Conservation (phyloP, 1,284 basidiomycete genomes). For the Xanthoconium separans region DNA sequence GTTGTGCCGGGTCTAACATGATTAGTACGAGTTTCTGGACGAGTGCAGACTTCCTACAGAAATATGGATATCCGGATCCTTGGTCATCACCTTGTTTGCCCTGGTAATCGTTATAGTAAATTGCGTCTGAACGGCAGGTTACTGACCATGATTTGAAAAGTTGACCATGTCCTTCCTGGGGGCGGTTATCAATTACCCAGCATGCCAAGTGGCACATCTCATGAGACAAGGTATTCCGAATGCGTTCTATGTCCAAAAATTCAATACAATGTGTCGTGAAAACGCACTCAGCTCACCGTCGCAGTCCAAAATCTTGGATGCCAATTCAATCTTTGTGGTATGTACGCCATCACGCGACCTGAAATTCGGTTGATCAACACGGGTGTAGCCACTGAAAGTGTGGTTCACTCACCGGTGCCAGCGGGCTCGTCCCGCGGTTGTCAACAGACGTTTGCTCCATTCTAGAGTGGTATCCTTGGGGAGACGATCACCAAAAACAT, state of each 20-base stretch:
- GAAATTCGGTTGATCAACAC: constrained; percentile 27
- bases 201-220: constrained; percentile 88
- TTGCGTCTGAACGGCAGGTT: background rate
- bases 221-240: constrained; percentile 77
- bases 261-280: background rate
- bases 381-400: background rate
- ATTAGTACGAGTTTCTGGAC: constrained; percentile 1
- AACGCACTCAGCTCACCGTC: constrained; percentile 45
- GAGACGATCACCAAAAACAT: constrained; percentile 75
- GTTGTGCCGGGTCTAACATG: constrained; percentile 61
- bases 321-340: constrained; percentile 67
- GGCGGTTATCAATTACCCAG: constrained; percentile 71
- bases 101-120: constrained; percentile 34
- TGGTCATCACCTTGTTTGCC: constrained; percentile 62
- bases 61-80: constrained; percentile 64
- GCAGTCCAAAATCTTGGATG: constrained; percentile 74
- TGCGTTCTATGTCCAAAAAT: constrained; percentile 50
- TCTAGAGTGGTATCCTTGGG: constrained; percentile 60
- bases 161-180: constrained; percentile 67
- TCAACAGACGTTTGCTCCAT: constrained; percentile 73
- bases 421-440: constrained; percentile 76
- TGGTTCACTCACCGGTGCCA: constrained; percentile 53
- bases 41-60: constrained; percentile 48
- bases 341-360: constrained; percentile 53
- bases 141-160: constrained; percentile 70